A percentile compares a stretch with the other conserved stretches of the same genome.
Evolutionary conservation across 2,329 filamentous ascomycete species (phyloP).

Genomic region (Metarhizium sp.): DNA sequence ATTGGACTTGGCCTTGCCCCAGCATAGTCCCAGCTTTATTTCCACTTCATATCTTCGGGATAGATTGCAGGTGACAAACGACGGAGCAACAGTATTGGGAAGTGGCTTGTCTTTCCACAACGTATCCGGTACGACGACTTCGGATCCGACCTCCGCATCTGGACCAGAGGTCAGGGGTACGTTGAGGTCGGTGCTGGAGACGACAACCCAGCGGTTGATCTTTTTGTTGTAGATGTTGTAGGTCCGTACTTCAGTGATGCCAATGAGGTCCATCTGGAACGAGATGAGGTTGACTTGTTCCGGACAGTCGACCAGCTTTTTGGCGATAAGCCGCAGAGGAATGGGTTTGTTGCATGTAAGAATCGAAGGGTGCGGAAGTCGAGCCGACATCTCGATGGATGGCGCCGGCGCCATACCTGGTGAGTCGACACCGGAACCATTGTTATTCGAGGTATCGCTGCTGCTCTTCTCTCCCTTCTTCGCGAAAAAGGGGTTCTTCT

Average conservation of each 20-base stretch:
- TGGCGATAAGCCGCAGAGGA: constrained; percentile 70
- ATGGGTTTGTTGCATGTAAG: constrained; percentile 82
- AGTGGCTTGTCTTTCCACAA: constrained; percentile 66
- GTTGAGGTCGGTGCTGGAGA: constrained; percentile 60
- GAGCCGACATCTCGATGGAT: constrained; percentile 65
- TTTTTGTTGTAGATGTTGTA: constrained; percentile 66
- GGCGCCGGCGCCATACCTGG: constrained; percentile 32
- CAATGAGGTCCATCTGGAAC: constrained; percentile 73
- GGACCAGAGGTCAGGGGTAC: constrained; percentile 54
- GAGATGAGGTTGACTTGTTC: constrained; percentile 68
- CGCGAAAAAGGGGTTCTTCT: constrained; percentile 52
- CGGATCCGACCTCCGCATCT: constrained; percentile 50
- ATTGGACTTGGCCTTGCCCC: constrained; percentile 46
- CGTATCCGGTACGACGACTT: constrained; percentile 58
- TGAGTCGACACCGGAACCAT: constrained; percentile 18
- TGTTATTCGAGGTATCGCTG: constrained; percentile 7
- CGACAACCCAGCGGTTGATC: constrained; percentile 64
- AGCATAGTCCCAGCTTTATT: constrained; percentile 67
- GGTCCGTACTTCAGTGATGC: constrained; percentile 69
- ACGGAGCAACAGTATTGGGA: constrained; percentile 79
- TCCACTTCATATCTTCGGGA: constrained; percentile 75
- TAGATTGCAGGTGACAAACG: constrained; percentile 84
- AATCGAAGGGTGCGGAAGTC: constrained; percentile 78
- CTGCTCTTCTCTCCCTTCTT: constrained; percentile 20
- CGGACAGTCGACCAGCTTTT: constrained; percentile 59